Base-by-base conservation (phyloP, 75 land plant genomes). In the Sequoiadendron giganteum region DNA sequence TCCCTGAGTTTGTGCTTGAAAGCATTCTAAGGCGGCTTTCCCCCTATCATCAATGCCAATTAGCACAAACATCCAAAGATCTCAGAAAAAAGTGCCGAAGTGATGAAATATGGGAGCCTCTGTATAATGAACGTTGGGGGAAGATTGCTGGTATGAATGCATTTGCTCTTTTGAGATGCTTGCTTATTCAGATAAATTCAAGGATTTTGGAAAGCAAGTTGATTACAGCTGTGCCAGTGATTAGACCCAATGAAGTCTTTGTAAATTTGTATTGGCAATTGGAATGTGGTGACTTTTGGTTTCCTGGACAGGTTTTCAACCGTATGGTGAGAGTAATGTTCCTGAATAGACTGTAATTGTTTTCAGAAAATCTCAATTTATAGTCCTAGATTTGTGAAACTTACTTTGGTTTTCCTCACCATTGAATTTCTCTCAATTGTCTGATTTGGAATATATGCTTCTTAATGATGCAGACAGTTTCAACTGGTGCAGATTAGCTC, bases 231-330 rank as follows among this genome's bases (percentile, higher is more conserved):
- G 39, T 34, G 21, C 42, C 42, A 39, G 25, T 19, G 3, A 19
- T 39, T 19, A 40, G 38, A 79, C 47, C 86, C 45, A 80, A 47
- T 36, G 88, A 89, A n/a, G 78, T 87, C 25, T 85, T 87, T 86
- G 91, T 89, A 89, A 85, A 86, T 32, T 91, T 90, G 92, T 92
- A 91, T 61, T 86, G 87, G 85, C 83, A 90, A 10, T 70, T 93
- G 54, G 93, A 93, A 83, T 86, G 75, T 49, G 93, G 93, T 58
- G 85, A 48, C 25, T 92, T 89, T 78, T 92, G 93, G 93, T 92
- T 92, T 61, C 92, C 90, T 45, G 93, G 90, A 25, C 92, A 92
- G 89, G 90, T 92, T 72, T 91, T 87, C 90, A 92, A 92, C 55
- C 93, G 93, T 0, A 87, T 91, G 93, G 93, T 93, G 47, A 82